phyloP scores from a whole-genome alignment of 768 basidiomycete species.

The Psilocybe sp. region DNA sequence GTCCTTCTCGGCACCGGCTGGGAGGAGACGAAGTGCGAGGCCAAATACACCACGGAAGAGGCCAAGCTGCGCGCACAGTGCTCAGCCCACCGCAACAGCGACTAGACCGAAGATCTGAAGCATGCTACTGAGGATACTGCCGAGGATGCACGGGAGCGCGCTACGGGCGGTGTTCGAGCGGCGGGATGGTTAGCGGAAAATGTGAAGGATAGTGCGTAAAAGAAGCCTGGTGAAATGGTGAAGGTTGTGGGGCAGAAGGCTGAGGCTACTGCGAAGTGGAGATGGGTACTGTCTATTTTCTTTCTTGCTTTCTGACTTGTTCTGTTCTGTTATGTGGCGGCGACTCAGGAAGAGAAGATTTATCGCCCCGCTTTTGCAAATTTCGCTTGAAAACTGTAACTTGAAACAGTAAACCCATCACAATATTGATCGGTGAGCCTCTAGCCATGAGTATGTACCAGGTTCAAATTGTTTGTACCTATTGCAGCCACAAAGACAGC shows the following conservation, averaged over 20 bases:
- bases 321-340: too few relatives aligned
- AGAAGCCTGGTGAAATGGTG: constrained; percentile 34
- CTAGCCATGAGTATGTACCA: too few relatives aligned
- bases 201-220: constrained; percentile 21
- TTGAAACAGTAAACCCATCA: too few relatives aligned
- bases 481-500: too few relatives aligned
- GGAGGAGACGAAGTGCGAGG: constrained; percentile 3
- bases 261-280: constrained; percentile 33
- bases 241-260: constrained; percentile 36
- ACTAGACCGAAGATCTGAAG: neutral
- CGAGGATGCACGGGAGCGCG: constrained; percentile 23
- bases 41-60: neutral
- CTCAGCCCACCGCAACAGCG: neutral
- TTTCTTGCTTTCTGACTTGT: too few relatives aligned
- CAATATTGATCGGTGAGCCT: too few relatives aligned
- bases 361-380: too few relatives aligned
- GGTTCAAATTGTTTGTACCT: too few relatives aligned
- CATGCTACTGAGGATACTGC: constrained; percentile 5
- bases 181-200: constrained; percentile 29
- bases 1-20: constrained; percentile 41
- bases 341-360: too few relatives aligned
- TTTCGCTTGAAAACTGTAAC: too few relatives aligned
- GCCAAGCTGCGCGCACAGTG: neutral
- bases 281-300: constrained; percentile 4
- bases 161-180: constrained; percentile 23